These are phyloP conservation scores for Paramicrosporidium saccamoebae DNA, from an alignment of 371 early-diverging fungal species.

Conservation along the genomic window DNA sequence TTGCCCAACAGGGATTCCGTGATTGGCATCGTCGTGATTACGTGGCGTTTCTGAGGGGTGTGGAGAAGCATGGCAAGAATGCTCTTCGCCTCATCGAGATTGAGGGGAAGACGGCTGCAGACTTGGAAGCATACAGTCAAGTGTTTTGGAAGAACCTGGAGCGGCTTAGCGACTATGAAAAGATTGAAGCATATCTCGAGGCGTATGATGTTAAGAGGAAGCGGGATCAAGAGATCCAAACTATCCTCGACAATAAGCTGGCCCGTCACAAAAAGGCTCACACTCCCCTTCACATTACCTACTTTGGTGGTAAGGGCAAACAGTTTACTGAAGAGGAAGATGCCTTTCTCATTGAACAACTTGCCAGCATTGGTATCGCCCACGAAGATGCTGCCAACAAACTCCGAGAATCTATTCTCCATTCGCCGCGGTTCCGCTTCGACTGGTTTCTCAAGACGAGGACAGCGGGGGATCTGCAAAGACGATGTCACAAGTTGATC, in stretches of 20 bases:
- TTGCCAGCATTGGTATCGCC: slow-evolving; percentile 58
- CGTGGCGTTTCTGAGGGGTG: slow-evolving; percentile 44
- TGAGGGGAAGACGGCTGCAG: slow-evolving; percentile 56
- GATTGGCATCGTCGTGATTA: slow-evolving; percentile 86
- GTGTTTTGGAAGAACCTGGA: slow-evolving; percentile 59
- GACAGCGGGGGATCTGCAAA: slow-evolving; percentile 33
- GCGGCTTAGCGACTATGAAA: slow-evolving; percentile 48
- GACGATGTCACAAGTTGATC: slow-evolving; percentile 43
- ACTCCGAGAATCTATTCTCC: slow-evolving; percentile 49
- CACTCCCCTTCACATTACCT: slow-evolving; percentile 48
- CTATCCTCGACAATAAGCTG: slow-evolving; percentile 13
- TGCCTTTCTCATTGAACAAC: slow-evolving; percentile 55
- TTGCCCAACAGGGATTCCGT: slow-evolving; percentile 43
- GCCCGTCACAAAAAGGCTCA: slow-evolving; percentile 23
- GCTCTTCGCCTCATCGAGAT: slow-evolving; percentile 45
- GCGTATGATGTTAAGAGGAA: slow-evolving; percentile 47
- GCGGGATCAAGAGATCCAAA: slow-evolving; percentile 40
- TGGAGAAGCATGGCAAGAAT: slow-evolving; percentile 53
- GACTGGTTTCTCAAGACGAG: slow-evolving; percentile 90
- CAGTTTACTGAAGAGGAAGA: slow-evolving; percentile 85
- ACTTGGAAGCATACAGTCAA: slow-evolving; percentile 40
- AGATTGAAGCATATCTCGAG: slow-evolving; percentile 47
- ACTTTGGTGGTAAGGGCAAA: slow-evolving; percentile 49
- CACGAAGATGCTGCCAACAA: slow-evolving; percentile 66
- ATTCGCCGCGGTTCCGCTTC: slow-evolving; percentile 54